These are phyloP conservation scores for Azolla pinnata DNA, from an alignment of 75 land plant species.

Conservation along the genomic window DNA sequence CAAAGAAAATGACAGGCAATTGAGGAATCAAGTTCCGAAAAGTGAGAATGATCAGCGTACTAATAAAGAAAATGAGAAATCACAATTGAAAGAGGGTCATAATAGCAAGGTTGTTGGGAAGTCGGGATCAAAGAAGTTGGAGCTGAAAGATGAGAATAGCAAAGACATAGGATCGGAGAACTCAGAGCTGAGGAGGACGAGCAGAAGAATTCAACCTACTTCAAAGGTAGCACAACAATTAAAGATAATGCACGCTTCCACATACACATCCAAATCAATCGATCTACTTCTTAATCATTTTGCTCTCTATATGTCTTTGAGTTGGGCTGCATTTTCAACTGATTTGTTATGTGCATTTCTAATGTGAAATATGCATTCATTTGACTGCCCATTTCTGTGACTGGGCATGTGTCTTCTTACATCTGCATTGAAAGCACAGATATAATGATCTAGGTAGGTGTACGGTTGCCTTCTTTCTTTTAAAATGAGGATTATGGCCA, in stretches of 20 bases:
- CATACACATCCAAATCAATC: background rate
- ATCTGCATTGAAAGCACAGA: no score
- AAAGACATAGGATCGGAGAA: constrained; percentile 34
- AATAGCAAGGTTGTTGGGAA: constrained; percentile 17
- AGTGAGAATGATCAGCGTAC: constrained; percentile 15
- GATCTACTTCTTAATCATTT: background rate
- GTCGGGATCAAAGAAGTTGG: constrained; percentile 22
- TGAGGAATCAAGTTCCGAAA: constrained; percentile 29
- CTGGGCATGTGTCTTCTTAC: no score
- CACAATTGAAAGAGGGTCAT: constrained; percentile 6
- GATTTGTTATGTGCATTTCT: background rate
- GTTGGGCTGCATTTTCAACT: no score
- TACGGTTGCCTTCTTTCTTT: no score
- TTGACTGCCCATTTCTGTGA: background rate
- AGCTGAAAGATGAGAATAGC: constrained; percentile 57
- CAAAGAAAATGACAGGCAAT: constrained; percentile 8
- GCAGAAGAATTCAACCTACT: constrained; percentile 73
- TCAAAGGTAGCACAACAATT: constrained; percentile 40
- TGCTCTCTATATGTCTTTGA: background rate
- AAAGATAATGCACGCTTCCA: background rate
- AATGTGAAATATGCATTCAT: background rate
- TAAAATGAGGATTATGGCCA: no score
- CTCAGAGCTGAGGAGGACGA: constrained; percentile 56
- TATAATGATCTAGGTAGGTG: no score
- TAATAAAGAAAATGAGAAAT: constrained; percentile 19